Evolutionary conservation across 2,329 filamentous ascomycete genomes (phyloP), one percentile per base, ranked within the genome.

Genomic region (Penicillium sp.): DNA sequence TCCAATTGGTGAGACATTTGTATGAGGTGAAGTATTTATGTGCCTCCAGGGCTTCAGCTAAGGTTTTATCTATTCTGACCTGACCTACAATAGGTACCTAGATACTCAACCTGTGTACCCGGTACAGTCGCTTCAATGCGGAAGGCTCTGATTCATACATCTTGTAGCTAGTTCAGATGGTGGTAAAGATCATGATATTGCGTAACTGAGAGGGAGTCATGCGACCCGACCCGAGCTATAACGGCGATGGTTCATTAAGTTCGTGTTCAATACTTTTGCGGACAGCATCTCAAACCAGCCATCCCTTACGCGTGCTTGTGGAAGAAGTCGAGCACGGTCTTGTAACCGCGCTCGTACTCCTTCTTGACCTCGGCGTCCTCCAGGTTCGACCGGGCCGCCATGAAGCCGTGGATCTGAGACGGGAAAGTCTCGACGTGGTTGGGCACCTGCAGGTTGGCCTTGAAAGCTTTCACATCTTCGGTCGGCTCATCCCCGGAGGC

Each of bases 401-500:
- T 75, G 64, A 70, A 75, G 28, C 73, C 74, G 55, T 76, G 74
- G 31, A 74, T 68, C 58, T 74, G 70, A 20, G 65, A 66, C 7
- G 66, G 43, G 54, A 71, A 76, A 23, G 70, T 75, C 63, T 75
- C 72, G 2, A 76, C 65, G 44, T 72, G 62, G 42, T 75, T 70
- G 15, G 67, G 61, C 1, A 66, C 65, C 46, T 65, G 62, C 55
- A 76, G 50, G 31, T 67, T 70, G 8, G 64, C 62, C 39, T 69
- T 64, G 52, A 72, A 76, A 4, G 64, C 64, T 35, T 66, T 59
- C 9, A 75, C 69, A 15, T 67, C 81, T 0, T 75, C 72, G 56
- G 77, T 75, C 31, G 72, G 65, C 71, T 84, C 81, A 42, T 82
- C 81, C 63, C 76, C 76, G 32, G 74, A 78, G 1, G 81, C 79